Percentiles rank a stretch among this genome's conserved stretches.
Conservation (phyloP, 805 yeast species). For the Kluyveromyces lactis region DNA sequence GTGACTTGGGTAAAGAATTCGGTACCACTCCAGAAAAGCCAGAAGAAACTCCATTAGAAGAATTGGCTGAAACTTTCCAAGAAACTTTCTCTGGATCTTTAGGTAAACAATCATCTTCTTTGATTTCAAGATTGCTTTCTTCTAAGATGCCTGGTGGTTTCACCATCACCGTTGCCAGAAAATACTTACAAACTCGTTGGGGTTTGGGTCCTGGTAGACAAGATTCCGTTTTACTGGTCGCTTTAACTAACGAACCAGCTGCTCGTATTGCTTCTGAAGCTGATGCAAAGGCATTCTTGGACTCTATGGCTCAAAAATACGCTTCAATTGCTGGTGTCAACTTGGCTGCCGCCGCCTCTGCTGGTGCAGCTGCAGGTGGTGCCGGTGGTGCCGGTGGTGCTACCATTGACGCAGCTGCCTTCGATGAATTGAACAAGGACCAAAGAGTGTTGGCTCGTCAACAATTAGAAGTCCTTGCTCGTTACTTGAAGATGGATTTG, state of each 20-base stretch:
- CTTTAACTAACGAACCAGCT: constrained; percentile 86
- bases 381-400: constrained; percentile 69
- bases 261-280: constrained; percentile 76
- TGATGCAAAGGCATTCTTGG: constrained; percentile 88
- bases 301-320: constrained; percentile 71
- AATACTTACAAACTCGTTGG: constrained; percentile 84
- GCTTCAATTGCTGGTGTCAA: constrained; percentile 78
- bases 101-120: constrained; percentile 88
- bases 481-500: constrained; percentile 87
- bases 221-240: constrained; percentile 76
- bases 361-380: constrained; percentile 40
- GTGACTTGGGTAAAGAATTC: constrained; percentile 97
- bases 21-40: constrained; percentile 98
- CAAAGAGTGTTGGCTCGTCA: constrained; percentile 42
- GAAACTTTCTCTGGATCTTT: constrained; percentile 80
- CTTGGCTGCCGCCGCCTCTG: constrained; percentile 57
- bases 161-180: constrained; percentile 84
- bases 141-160: constrained; percentile 99
- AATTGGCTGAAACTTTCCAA: constrained; percentile 92
- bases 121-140: constrained; percentile 84
- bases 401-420: constrained; percentile 89
- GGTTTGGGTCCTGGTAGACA: constrained; percentile 93
- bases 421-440: constrained; percentile 54
- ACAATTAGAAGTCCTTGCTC: constrained; percentile 81
- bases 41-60: constrained; percentile 94